A percentile compares a stretch with the other conserved stretches of the same genome.
Evolutionary conservation across 176 grass and related monocot species (phyloP).

Genomic region (Cenchrus purpureus): DNA sequence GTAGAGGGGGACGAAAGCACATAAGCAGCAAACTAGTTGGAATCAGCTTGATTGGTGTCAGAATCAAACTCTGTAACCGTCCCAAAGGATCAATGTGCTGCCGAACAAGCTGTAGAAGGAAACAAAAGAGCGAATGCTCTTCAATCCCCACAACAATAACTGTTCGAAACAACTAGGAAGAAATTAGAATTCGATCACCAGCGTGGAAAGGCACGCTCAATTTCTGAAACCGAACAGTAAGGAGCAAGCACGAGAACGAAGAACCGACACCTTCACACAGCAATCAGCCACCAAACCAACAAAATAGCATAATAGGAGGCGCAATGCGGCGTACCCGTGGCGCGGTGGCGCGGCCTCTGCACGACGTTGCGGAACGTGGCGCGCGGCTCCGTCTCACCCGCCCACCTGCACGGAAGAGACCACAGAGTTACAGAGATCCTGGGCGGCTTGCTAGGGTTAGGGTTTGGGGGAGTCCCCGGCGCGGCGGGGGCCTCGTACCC

Average conservation of each 20-base stretch:
- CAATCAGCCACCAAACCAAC: background rate
- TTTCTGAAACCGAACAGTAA: background rate
- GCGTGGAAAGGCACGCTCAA: background rate
- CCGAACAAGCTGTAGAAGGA: background rate
- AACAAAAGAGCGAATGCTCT: background rate
- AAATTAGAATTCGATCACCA: background rate
- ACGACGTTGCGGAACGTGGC: slow-evolving; percentile 80
- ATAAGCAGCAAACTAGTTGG: slow-evolving; percentile 9
- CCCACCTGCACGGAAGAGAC: slow-evolving; percentile 67
- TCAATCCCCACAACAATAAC: background rate
- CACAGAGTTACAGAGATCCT: background rate
- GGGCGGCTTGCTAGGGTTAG: slow-evolving; percentile 39
- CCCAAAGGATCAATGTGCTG: background rate
- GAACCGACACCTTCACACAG: background rate
- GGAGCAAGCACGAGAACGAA: background rate
- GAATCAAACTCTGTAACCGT: background rate
- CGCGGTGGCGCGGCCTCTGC: slow-evolving; percentile 86
- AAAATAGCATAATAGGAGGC: background rate
- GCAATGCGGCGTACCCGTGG: slow-evolving; percentile 51
- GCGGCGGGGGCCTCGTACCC: slow-evolving; percentile 52
- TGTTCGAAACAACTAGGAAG: background rate
- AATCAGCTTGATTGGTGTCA: background rate
- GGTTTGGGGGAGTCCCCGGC: slow-evolving; percentile 31
- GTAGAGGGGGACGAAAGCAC: background rate
- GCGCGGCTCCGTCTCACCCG: slow-evolving; percentile 88